Base-by-base conservation (phyloP, 306 rosid species). In the Fragaria nilgerrensis region DNA sequence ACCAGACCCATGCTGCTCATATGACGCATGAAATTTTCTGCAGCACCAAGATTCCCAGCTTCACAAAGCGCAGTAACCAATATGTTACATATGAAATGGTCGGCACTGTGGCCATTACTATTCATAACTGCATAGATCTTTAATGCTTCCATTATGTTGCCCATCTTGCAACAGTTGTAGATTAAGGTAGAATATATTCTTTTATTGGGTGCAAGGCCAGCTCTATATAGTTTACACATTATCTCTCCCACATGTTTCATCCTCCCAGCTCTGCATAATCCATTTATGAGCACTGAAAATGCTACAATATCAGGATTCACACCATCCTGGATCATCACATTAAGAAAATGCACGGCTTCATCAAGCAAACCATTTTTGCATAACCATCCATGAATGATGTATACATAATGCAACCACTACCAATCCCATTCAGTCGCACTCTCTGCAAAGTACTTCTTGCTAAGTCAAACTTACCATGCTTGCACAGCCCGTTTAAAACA, bases 201-300 rank as follows among this genome's bases (percentile, higher is more conserved):
- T 44, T 50, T 72, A 82, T 88, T 92, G 50, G 87, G 90, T 70
- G 81, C 79, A 62, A 86, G 43, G 67, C 89, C 93, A 29, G 84
- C 82, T 81, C 67, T 92, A 72, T 81, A 90, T 84, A 92, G 81
- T 87, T 81, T 88, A 81, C 93, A 84, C 85, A 89, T 68, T 23
- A 87, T 81, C 87, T 89, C 93, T 84, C 87, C 90, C 27, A 84
- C 95, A 56, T 79, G 82, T 67, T 79, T 87, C 75, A 89, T 55
- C 86, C 83, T 89, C 85, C 89, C 84, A 73, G 19, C 88, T 77
- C 74, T 86, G 75, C 87, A 86, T 80, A 86, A 86, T 78, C 91
- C 97, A 85, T 87, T 89, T 75, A 92, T 87, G n/a, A 92, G 91
- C 79, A 83, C 91, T 2, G 95, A 88, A 88, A 88, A 89, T 69